Evolutionary conservation across 2,329 filamentous ascomycete species (phyloP), one percentile per base, ranked within the genome.

Genomic region (Cadophora luteo-olivacea): DNA sequence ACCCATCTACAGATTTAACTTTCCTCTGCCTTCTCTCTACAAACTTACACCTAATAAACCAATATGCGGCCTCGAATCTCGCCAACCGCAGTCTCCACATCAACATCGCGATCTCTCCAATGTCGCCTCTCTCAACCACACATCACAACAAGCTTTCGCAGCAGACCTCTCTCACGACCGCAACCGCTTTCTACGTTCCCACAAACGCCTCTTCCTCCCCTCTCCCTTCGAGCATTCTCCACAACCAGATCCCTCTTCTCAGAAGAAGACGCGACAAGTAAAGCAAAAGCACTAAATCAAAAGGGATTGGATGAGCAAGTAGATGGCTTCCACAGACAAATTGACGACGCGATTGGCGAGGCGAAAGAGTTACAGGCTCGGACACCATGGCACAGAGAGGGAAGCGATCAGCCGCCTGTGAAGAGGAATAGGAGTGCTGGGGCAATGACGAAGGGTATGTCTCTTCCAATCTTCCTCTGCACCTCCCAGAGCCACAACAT

Each of bases 311-410:
- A 79, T 22, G 75, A 76, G 22, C 72, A 79, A 2, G 80, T 80
- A 55, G 77, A 78, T 51, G 77, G 74, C 22, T 78, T 79, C 49
- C 76, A 78, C 64, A 77, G 77, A 3, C 79, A 80, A 1, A 70
- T 76, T 45, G 80, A 81, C 58, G 76, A 81, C 68, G 74, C 72
- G 11, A 75, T 78, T 65, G 75, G 74, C 12, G 70, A 80, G 67
- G 83, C 83, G 58, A 86, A 86, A 74, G 80, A 84, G 61, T 84
- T 85, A 68, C 89, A 90, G 70, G 81, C 86, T 61, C 82, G 86
- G 61, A 84, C 88, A 41, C 90, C 90, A 73, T 92, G 90, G 90
- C 87, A 89, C 71, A 83, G 89, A 19, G 84, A 90, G 71, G 86
- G 88, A 3, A 86, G 85, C 52, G 85, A 88, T 70, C 74, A 80